A percentile compares a stretch with the other conserved stretches of the same genome.
These are phyloP conservation scores for Taphrina deformans DNA, from an alignment of 1,139 yeast genomes.

Conservation along the genomic window DNA sequence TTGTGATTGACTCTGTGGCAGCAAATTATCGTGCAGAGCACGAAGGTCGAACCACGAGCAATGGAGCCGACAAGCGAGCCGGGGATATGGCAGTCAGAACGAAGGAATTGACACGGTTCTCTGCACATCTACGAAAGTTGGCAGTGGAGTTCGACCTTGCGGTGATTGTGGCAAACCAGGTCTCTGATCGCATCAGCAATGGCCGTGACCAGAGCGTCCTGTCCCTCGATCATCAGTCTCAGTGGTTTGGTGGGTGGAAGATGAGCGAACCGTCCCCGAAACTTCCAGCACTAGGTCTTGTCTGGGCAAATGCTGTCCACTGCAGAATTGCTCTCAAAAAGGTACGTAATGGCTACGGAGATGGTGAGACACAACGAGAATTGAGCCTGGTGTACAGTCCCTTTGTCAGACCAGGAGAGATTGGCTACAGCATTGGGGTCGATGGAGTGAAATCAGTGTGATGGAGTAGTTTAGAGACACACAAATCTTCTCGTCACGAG, in stretches of 20 bases:
- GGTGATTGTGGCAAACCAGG: constrained; percentile 75
- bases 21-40: constrained; percentile 76
- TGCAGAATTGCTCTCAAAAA: constrained; percentile 29
- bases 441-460: constrained; percentile 13
- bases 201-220: constrained; percentile 46
- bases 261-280: constrained; percentile 25
- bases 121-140: constrained; percentile 54
- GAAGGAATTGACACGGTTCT: constrained; percentile 47
- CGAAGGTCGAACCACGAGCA: constrained; percentile 14
- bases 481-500: too few species aligned
- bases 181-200: constrained; percentile 44
- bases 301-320: constrained; percentile 36
- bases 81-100: constrained; percentile 45
- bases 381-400: constrained; percentile 22
- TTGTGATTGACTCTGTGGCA: constrained; percentile 80
- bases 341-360: not conserved
- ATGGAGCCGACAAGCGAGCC: constrained; percentile 3
- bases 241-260: constrained; percentile 74
- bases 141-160: constrained; percentile 58
- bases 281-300: constrained; percentile 36
- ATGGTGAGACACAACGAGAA: not conserved
- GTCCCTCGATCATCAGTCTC: constrained; percentile 66
- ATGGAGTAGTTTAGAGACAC: not conserved
- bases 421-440: not conserved
- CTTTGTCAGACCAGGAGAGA: not conserved